Base-by-base conservation (phyloP, 2,329 filamentous ascomycete genomes). In the Fusarium paranaense region DNA sequence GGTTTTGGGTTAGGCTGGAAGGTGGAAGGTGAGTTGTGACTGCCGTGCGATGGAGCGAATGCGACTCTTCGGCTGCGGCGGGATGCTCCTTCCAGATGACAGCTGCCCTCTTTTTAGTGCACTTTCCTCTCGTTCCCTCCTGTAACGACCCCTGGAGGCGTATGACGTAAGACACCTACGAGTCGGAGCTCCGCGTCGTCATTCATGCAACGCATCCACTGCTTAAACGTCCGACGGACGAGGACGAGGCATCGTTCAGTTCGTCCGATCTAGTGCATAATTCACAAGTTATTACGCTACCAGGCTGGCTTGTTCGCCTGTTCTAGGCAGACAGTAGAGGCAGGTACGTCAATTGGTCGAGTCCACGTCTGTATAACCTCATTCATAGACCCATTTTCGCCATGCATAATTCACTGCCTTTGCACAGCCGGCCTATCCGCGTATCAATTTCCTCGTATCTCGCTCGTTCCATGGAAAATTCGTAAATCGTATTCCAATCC, bases 21-120 rank as follows among this genome's bases (percentile, higher is more conserved):
- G 27, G 45, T 50, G 6, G 22, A 30, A 20, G 50, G 7, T 56
- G 11, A 56, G 25, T 52, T 52, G 27, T 52, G 25, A 52, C 47
- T 52, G 27, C 27, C 47, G 47, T 32, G 50, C 27, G 47, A 30
- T 30, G 9, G 27, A 38, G 50, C 27, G 47, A 38, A 25, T 62
- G 59, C 40, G 40, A 60, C 58, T 47, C 30, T 27, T 42, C 58
- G 58, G 58, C 27, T 61, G 58, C 30, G 27, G 58, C 58, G 40
- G 58, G 35, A 47, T 54, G 33, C 25, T 56, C 47, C 45, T 63
- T 33, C 61, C 35, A 56, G 62, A 42, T 57, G 62, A 64, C 62
- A 57, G 62, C 50, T 64, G 50, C 62, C 62, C 62, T 64, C 54
- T 62, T 62, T 63, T 56, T 40, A 42, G 62, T 64, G 47, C 37